Conservation (phyloP, 176 grass and related monocot species). For the Carex cristatella region DNA sequence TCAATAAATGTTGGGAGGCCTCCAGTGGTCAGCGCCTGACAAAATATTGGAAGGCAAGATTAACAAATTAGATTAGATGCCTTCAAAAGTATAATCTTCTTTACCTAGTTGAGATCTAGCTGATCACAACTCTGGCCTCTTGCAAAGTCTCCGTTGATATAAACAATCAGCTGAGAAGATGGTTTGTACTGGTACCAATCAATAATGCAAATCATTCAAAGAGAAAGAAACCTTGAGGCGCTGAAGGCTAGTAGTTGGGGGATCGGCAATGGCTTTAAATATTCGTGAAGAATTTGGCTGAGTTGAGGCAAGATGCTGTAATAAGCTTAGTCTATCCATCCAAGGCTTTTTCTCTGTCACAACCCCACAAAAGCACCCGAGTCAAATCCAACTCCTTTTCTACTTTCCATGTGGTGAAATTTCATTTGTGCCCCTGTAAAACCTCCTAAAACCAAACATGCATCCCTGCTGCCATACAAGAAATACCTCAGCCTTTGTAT, state of each 20-base stretch:
- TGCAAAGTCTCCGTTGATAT: too few species aligned
- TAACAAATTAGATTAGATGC: not conserved
- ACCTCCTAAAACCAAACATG: too few species aligned
- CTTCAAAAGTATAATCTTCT: not conserved
- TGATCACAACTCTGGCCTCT: too few species aligned
- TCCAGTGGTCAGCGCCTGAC: constrained; percentile 77
- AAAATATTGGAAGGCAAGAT: not conserved
- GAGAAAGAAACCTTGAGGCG: constrained; percentile 59
- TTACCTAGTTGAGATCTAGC: not conserved
- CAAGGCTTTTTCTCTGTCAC: constrained; percentile 67
- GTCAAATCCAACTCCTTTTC: too few species aligned
- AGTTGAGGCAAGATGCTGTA: constrained; percentile 58
- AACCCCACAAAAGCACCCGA: not conserved
- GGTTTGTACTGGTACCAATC: too few species aligned
- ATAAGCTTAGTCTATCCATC: constrained; percentile 83
- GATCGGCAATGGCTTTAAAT: constrained; percentile 93
- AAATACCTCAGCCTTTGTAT: not conserved
- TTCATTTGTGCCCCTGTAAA: too few species aligned
- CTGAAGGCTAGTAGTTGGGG: constrained; percentile 93
- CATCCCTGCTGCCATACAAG: too few species aligned
- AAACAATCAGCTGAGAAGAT: too few species aligned
- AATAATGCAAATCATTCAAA: not conserved
- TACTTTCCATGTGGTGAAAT: too few species aligned
- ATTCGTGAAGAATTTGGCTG: constrained; percentile 70
- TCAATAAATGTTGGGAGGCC: constrained; percentile 98